These are phyloP conservation scores for Microbotryomycetes sp. DNA, from an alignment of 1,284 basidiomycete genomes.

Conservation along the genomic window DNA sequence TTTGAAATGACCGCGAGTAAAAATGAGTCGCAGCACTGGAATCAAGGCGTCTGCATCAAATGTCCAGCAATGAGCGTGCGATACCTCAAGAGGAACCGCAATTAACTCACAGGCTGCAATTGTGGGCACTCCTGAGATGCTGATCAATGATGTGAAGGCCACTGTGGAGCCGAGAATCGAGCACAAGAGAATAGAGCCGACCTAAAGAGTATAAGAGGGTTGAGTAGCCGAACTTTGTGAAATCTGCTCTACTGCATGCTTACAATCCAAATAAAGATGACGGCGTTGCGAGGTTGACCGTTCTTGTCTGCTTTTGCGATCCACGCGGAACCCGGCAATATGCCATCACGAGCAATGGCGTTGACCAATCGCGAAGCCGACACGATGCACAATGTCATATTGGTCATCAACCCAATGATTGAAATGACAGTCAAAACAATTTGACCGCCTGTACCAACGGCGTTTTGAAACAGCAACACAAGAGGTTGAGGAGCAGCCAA, in stretches of 20 bases:
- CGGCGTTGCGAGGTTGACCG: slow-evolving; percentile 60
- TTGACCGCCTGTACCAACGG: slow-evolving; percentile 64
- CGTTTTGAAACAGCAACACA: slow-evolving; percentile 71
- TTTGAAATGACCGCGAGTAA: slow-evolving; percentile 65
- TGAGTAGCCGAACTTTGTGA: too few species aligned
- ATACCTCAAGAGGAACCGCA: not conserved
- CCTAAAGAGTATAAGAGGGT: not conserved
- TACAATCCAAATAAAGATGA: slow-evolving; percentile 17
- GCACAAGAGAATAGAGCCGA: slow-evolving; percentile 62
- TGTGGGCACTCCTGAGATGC: slow-evolving; percentile 68
- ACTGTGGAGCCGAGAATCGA: slow-evolving; percentile 75
- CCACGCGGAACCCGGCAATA: slow-evolving; percentile 69
- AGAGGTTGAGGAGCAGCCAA: slow-evolving; percentile 75
- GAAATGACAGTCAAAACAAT: slow-evolving; percentile 76
- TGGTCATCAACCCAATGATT: slow-evolving; percentile 61
- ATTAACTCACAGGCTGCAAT: slow-evolving; percentile 55
- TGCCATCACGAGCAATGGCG: slow-evolving; percentile 77
- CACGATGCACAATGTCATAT: slow-evolving; percentile 70
- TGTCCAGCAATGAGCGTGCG: too few species aligned
- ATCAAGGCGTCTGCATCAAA: slow-evolving; percentile 64
- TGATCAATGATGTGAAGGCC: slow-evolving; percentile 74
- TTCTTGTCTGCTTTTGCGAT: slow-evolving; percentile 60
- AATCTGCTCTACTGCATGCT: too few species aligned
- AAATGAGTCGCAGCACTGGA: slow-evolving; percentile 57
- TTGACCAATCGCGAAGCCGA: slow-evolving; percentile 74